Evolutionary conservation across 2,329 filamentous ascomycete species (phyloP).

Genomic region (Bipolaris oryzae): DNA sequence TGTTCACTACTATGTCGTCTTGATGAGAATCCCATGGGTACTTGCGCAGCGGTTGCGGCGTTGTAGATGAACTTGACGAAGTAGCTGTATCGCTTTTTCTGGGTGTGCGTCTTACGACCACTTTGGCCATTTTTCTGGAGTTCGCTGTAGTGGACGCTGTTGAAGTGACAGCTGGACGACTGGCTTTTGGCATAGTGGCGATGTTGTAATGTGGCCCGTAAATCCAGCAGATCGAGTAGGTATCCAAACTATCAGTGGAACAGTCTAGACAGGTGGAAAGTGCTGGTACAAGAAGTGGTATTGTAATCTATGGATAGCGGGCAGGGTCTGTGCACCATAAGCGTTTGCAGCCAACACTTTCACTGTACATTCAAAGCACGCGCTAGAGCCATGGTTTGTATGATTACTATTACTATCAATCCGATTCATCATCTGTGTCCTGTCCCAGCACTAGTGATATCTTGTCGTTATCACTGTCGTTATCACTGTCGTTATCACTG

Average conservation of each 20-base stretch:
- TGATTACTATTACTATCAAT: conserved; percentile 14
- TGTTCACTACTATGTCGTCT: conserved; percentile 26
- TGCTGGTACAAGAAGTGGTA: not conserved
- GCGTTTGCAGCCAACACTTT: conserved; percentile 14
- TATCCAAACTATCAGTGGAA: not conserved
- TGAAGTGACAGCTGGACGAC: not conserved
- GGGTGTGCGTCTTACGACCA: not conserved
- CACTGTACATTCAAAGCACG: conserved; percentile 1
- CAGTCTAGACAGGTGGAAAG: not conserved
- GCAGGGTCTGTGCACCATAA: conserved; percentile 8
- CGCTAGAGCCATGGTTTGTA: not conserved
- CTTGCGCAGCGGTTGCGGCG: not conserved
- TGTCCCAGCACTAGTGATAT: conserved; percentile 43
- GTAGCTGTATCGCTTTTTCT: not conserved
- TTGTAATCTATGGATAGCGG: not conserved
- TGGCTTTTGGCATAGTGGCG: not conserved
- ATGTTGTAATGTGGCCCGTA: too few relatives aligned
- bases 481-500: conserved; percentile 34
- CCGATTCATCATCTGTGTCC: conserved; percentile 46
- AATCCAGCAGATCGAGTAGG: too few relatives aligned
- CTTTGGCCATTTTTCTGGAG: not conserved
- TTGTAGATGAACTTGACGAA: not conserved
- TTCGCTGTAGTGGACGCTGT: not conserved
- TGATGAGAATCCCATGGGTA: conserved; percentile 21
- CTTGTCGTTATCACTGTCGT: conserved; percentile 35